Conservation (phyloP, 2,329 filamentous ascomycete species). For the Aspergillus ibericus region DNA sequence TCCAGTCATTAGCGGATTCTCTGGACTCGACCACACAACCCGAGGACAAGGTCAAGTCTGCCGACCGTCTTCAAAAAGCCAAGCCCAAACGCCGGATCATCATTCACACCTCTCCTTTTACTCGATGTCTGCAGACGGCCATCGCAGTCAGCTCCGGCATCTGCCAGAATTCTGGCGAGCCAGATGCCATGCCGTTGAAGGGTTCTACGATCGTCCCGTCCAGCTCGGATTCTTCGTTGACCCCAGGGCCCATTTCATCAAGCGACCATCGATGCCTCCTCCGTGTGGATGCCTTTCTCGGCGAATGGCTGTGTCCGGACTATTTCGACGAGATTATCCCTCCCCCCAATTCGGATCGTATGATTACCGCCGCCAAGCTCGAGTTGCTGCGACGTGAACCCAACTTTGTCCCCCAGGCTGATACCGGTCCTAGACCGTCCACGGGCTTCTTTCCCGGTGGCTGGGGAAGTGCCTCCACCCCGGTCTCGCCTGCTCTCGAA, state of each 20-base stretch:
- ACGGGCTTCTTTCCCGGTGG: constrained; percentile 56
- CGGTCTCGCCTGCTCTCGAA: constrained; percentile 24
- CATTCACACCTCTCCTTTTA: constrained; percentile 89
- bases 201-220: neutral
- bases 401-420: constrained; percentile 48
- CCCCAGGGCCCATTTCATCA: neutral
- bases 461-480: constrained; percentile 47
- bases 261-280: constrained; percentile 45
- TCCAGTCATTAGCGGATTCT: constrained; percentile 50
- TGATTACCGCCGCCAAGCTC: constrained; percentile 86
- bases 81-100: constrained; percentile 71
- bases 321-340: constrained; percentile 93
- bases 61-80: constrained; percentile 10
- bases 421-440: constrained; percentile 35
- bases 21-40: constrained; percentile 9
- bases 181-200: constrained; percentile 13
- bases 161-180: constrained; percentile 45
- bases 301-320: constrained; percentile 90
- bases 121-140: constrained; percentile 89
- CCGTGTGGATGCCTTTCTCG: constrained; percentile 86
- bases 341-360: constrained; percentile 79
- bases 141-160: constrained; percentile 85
- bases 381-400: constrained; percentile 78
- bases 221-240: constrained; percentile 3
- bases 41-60: constrained; percentile 5